Percentiles rank a stretch among this genome's conserved stretches.
These are phyloP conservation scores for Sistotremastrum suecicum DNA, from an alignment of 768 basidiomycete genomes.

Conservation along the genomic window DNA sequence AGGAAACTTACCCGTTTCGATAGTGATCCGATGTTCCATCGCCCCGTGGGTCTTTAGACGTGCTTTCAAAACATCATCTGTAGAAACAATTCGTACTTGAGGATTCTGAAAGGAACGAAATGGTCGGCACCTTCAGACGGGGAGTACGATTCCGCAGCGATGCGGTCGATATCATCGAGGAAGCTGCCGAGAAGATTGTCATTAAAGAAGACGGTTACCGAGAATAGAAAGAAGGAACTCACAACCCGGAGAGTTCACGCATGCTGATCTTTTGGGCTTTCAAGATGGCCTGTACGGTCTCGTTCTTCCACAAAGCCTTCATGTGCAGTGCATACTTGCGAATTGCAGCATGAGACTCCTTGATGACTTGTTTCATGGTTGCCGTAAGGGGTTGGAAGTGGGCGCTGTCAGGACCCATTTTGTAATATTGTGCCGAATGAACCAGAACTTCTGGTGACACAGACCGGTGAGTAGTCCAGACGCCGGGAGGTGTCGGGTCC, in stretches of 20 bases:
- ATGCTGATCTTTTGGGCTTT: slow-evolving; percentile 29
- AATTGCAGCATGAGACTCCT: not conserved
- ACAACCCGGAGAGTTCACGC: slow-evolving; percentile 52
- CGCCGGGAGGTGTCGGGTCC: too few relatives aligned
- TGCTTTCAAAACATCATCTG: slow-evolving; percentile 51
- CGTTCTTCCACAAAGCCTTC: slow-evolving; percentile 35
- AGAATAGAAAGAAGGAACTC: slow-evolving; percentile 15
- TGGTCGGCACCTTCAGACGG: slow-evolving; percentile 31
- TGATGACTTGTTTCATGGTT: not conserved
- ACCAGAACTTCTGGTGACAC: too few relatives aligned
- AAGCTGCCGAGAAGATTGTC: slow-evolving; percentile 27
- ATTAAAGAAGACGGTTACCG: not conserved
- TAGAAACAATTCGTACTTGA: not conserved
- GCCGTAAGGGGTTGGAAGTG: too few relatives aligned
- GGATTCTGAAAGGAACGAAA: not conserved
- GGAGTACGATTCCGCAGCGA: slow-evolving; percentile 34
- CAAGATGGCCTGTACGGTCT: slow-evolving; percentile 28
- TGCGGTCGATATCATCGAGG: slow-evolving; percentile 36
- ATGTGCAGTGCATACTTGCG: slow-evolving; percentile 19
- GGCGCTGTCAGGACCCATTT: too few relatives aligned
- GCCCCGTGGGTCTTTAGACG: slow-evolving; percentile 51
- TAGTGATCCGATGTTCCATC: slow-evolving; percentile 43
- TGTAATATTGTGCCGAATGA: too few relatives aligned
- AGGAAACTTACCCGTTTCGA: slow-evolving; percentile 26
- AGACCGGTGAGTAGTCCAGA: too few relatives aligned